Conservation (phyloP, 75 land plant species). For the Gnetum montanum region DNA sequence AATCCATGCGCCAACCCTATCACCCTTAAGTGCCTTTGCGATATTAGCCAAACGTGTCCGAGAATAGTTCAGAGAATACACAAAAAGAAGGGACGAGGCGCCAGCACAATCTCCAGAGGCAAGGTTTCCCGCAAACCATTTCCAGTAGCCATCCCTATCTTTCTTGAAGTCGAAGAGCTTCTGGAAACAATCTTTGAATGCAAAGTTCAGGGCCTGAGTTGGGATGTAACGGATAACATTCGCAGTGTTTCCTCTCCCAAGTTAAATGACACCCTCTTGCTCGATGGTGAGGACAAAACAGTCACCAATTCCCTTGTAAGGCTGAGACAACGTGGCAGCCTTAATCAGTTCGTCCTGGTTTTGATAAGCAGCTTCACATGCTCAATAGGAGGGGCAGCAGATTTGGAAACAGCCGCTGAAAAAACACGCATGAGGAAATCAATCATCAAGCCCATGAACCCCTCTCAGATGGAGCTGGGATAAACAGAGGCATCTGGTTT, state of each 20-base stretch:
- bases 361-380: constrained; percentile 56
- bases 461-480: constrained; percentile 33
- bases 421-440: constrained; percentile 64
- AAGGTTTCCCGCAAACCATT: constrained; percentile 50
- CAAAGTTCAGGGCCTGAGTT: constrained; percentile 58
- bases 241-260: constrained; percentile 51
- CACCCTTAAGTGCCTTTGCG: constrained; percentile 38
- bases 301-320: constrained; percentile 49
- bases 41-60: constrained; percentile 47
- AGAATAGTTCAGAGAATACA: constrained; percentile 51
- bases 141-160: constrained; percentile 57
- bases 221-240: constrained; percentile 61
- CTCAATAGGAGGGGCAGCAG: constrained; percentile 62
- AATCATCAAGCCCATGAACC: constrained; percentile 26
- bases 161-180: constrained; percentile 44
- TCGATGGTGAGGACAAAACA: constrained; percentile 38
- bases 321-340: constrained; percentile 36
- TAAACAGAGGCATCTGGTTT: constrained; percentile 38
- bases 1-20: no score
- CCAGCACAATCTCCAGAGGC: constrained; percentile 59
- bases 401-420: constrained; percentile 52
- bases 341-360: constrained; percentile 50
- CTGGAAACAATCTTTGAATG: constrained; percentile 60
- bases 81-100: constrained; percentile 44
- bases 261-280: constrained; percentile 32